Evolutionary conservation across 2,329 filamentous ascomycete species (phyloP).

Genomic region (Pseudocercospora vitis): DNA sequence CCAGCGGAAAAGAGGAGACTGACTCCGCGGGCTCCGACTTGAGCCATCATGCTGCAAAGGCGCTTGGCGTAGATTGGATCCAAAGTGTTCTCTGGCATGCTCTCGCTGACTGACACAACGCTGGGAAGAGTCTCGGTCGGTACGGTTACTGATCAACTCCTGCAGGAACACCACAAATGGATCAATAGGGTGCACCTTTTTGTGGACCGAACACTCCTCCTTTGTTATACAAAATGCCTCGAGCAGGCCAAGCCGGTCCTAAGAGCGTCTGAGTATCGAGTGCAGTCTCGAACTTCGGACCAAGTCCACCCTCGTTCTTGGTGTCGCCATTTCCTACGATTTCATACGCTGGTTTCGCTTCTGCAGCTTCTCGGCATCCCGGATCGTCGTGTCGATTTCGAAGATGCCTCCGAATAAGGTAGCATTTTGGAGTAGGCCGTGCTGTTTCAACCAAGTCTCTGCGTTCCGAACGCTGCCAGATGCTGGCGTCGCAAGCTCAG

Average conservation of each 20-base stretch:
- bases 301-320: conserved; percentile 19
- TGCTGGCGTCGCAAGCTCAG: conserved; percentile 15
- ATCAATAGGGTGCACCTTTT: conserved; percentile 25
- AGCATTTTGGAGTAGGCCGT: conserved; percentile 17
- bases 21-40: conserved; percentile 64
- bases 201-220: conserved; percentile 31
- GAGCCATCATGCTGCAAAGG: conserved; percentile 63
- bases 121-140: conserved; percentile 26
- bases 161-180: conserved; percentile 30
- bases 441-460: conserved; percentile 19
- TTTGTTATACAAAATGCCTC: conserved; percentile 28
- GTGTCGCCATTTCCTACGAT: conserved; percentile 27
- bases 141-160: conserved; percentile 26
- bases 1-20: conserved; percentile 63
- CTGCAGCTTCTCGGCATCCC: conserved; percentile 25
- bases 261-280: conserved; percentile 27
- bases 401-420: conserved; percentile 16
- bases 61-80: conserved; percentile 54
- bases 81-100: conserved; percentile 23
- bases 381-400: conserved; percentile 27
- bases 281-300: conserved; percentile 28
- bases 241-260: conserved; percentile 27
- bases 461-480: conserved; percentile 6
- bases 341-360: conserved; percentile 19
- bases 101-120: conserved; percentile 29